These are phyloP conservation scores for Pseudocercospora ulei DNA, from an alignment of 2,329 filamentous ascomycete genomes.

Conservation along the genomic window DNA sequence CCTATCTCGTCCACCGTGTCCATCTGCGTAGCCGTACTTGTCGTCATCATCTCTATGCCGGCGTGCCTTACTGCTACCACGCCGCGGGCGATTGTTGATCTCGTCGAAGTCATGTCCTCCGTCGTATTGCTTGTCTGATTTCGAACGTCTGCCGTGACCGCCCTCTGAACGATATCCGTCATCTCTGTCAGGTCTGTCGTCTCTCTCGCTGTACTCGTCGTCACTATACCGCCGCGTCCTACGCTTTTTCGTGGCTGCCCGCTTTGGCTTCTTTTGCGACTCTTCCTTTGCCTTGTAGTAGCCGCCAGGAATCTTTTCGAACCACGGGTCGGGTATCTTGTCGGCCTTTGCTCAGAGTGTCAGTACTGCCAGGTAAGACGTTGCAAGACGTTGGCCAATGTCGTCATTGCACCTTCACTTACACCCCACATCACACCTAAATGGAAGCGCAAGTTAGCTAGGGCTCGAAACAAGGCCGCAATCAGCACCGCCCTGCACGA, in stretches of 20 bases:
- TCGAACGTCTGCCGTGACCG: conserved; percentile 13
- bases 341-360: conserved; percentile 25
- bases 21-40: conserved; percentile 23
- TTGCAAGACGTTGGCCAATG: conserved; percentile 4
- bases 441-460: conserved; percentile 12
- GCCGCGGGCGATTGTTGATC: conserved; percentile 23
- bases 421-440: conserved; percentile 25
- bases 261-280: conserved; percentile 14
- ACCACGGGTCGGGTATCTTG: conserved; percentile 36
- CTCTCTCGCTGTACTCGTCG: conserved; percentile 26
- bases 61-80: conserved; percentile 17
- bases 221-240: conserved; percentile 25
- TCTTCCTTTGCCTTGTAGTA: conserved; percentile 31
- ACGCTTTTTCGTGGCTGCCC: conserved; percentile 19
- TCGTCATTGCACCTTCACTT: conserved; percentile 11
- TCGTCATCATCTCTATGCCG: conserved; percentile 25
- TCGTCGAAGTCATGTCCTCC: conserved; percentile 25
- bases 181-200: conserved; percentile 18
- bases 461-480: conserved; percentile 11
- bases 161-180: conserved; percentile 21
- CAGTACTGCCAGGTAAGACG: too few relatives aligned
- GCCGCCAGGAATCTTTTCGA: conserved; percentile 34
- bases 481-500: conserved; percentile 8
- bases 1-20: conserved; percentile 14
- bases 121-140: conserved; percentile 20